Evolutionary conservation across 257 asterid genomes (phyloP).

Genomic region (Henckelia pumila): DNA sequence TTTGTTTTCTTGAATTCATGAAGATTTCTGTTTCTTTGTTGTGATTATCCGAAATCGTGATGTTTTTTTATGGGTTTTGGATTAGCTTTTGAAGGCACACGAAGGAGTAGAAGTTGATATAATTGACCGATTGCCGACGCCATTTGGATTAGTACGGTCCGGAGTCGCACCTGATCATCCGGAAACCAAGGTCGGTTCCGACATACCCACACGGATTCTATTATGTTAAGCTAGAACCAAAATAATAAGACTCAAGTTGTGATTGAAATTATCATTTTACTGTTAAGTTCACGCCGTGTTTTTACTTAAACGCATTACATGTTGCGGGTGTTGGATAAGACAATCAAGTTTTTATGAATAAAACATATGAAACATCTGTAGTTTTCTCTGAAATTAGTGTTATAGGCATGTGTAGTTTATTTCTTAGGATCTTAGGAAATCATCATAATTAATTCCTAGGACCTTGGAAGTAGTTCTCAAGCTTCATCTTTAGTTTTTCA

Average conservation of each 20-base stretch:
- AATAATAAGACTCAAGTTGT: too few relatives aligned
- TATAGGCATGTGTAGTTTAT: not conserved
- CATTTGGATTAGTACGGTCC: conserved; percentile 89
- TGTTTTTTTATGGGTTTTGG: conserved; percentile 11
- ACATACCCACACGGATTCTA: too few relatives aligned
- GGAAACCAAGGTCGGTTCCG: conserved; percentile 71
- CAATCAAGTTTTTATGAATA: not conserved
- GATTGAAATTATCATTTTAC: too few relatives aligned
- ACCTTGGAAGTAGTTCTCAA: not conserved
- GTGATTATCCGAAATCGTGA: conserved; percentile 1
- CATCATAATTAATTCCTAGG: not conserved
- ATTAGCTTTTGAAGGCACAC: conserved; percentile 71
- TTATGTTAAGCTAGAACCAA: too few relatives aligned
- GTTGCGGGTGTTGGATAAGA: not conserved
- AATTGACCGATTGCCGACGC: conserved; percentile 88
- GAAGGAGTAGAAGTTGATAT: conserved; percentile 75
- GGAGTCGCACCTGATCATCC: conserved; percentile 99
- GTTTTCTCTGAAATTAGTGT: not conserved
- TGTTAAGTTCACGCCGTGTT: too few relatives aligned
- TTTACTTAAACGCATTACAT: too few relatives aligned
- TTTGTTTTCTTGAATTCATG: not conserved
- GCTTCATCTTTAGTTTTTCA: too few relatives aligned
- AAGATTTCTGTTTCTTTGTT: not conserved
- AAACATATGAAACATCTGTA: not conserved
- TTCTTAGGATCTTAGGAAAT: not conserved